phyloP scores from a whole-genome alignment of 1,284 basidiomycete genomes.

The Cystobasidium slooffiae region DNA sequence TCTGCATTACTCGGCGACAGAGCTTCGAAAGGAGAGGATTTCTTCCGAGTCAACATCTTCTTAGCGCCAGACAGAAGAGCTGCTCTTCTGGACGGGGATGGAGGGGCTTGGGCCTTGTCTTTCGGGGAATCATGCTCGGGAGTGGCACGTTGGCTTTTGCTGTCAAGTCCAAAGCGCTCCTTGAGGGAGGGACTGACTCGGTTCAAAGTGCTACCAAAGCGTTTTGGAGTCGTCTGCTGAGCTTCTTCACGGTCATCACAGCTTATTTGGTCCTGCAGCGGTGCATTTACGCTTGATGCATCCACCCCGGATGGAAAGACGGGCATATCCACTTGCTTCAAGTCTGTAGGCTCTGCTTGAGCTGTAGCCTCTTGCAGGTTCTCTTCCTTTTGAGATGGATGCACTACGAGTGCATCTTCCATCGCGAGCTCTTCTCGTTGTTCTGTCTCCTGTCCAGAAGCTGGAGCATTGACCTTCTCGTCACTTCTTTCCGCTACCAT shows the following conservation, averaged over 20 bases:
- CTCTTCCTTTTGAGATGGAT: too few species aligned
- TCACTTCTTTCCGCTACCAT: not conserved
- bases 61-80: conserved; percentile 31
- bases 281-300: too few species aligned
- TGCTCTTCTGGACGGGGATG: conserved; percentile 16
- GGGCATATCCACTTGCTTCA: too few species aligned
- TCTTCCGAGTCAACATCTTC: conserved; percentile 31
- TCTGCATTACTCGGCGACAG: not conserved
- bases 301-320: too few species aligned
- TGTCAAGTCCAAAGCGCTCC: conserved; percentile 23
- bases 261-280: not conserved
- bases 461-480: too few species aligned
- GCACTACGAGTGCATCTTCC: too few species aligned
- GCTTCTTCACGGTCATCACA: not conserved
- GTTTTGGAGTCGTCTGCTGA: not conserved
- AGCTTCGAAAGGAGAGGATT: conserved; percentile 4
- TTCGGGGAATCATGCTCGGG: not conserved
- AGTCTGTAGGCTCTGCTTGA: too few species aligned
- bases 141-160: not conserved
- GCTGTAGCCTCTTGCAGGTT: too few species aligned
- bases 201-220: conserved; percentile 30
- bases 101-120: not conserved
- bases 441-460: too few species aligned
- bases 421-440: too few species aligned
- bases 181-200: conserved; percentile 40